Evolutionary conservation across 352 stramenopile genomes (phyloP), one percentile per base, ranked within the genome.

Genomic region (Globisporangium megalacanthum): DNA sequence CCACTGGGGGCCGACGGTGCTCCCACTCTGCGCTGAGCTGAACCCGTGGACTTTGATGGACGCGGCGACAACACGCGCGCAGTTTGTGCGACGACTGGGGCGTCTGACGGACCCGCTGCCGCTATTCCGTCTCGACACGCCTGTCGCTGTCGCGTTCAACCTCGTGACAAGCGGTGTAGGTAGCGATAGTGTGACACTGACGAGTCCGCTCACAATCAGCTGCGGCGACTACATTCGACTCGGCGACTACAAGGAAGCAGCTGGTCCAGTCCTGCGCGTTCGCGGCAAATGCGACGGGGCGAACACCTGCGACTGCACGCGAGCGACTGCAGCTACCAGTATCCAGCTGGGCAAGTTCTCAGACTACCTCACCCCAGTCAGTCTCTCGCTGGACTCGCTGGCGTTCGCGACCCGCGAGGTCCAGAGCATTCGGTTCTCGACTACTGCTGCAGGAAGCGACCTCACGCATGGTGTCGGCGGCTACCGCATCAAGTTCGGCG

Each of bases 401-500:
- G 52, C 54, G 8, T 73, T 65, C 0, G 74, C 72, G 33, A 90
- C 81, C 11, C 70, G 75, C 4, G 82, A 92, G 60, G 76, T 90
- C 46, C 80, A 92, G 52, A 80, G 71, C n/a, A 74, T 94, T 19
- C 61, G 60, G 8, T 72, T 94, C 29, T 66, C 53, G 0, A 69
- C 73, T 8, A 61, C 66, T 0, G 62, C 65, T 3, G 54, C 29
- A 20, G 48, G 48, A 1, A 41, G 63, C 13, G 54, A 66, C 45
- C 60, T 94, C 3, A 55, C 42, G 0, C 75, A 79, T 29, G 83
- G 88, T 7, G 36, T 57, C 0, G 76, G 86, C n/a, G 94, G 94
- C 4, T 98, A 94, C 64, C 86, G 95, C 0, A 68, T 98, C 22
- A 66, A 79, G 25, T 98, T 98, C 49, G 91, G 89, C 7, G 76